Evolutionary conservation across 768 basidiomycete species (phyloP).

Genomic region (Mycena crocata): DNA sequence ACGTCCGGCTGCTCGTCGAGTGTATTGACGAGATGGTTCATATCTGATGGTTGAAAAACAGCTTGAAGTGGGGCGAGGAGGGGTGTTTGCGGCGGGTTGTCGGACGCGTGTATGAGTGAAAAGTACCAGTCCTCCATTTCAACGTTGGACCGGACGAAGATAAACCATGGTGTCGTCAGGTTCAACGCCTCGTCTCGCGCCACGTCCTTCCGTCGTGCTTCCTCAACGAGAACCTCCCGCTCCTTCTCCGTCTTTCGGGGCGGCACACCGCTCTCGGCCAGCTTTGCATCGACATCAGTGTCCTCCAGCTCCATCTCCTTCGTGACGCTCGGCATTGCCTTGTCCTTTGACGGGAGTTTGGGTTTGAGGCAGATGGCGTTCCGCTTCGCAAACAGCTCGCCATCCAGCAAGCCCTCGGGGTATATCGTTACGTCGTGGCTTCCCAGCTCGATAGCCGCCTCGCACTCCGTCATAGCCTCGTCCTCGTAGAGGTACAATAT

Average conservation of each 20-base stretch:
- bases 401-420: slow-evolving; percentile 82
- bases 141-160: slow-evolving; percentile 87
- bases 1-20: slow-evolving; percentile 95
- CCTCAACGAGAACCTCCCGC: slow-evolving; percentile 47
- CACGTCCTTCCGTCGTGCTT: slow-evolving; percentile 56
- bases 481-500: slow-evolving; percentile 95
- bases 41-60: slow-evolving; percentile 82
- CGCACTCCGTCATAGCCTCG: slow-evolving; percentile 90
- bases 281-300: slow-evolving; percentile 45
- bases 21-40: slow-evolving; percentile 84
- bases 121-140: slow-evolving; percentile 99
- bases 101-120: slow-evolving; percentile 79
- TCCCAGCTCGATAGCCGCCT: slow-evolving; percentile 88
- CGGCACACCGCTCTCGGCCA: slow-evolving; percentile 39
- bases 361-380: slow-evolving; percentile 87
- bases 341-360: slow-evolving; percentile 49
- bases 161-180: slow-evolving; percentile 84
- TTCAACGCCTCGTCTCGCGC: slow-evolving; percentile 65
- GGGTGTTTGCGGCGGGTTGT: slow-evolving; percentile 70
- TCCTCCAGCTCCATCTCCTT: slow-evolving; percentile 61
- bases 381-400: slow-evolving; percentile 90
- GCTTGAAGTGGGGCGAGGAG: slow-evolving; percentile 68
- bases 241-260: slow-evolving; percentile 52
- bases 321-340: slow-evolving; percentile 60
- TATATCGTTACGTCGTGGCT: slow-evolving; percentile 82